Evolutionary conservation across 306 rosid genomes (phyloP), one percentile per base, ranked within the genome.

Genomic region (Boehmeria nivea): DNA sequence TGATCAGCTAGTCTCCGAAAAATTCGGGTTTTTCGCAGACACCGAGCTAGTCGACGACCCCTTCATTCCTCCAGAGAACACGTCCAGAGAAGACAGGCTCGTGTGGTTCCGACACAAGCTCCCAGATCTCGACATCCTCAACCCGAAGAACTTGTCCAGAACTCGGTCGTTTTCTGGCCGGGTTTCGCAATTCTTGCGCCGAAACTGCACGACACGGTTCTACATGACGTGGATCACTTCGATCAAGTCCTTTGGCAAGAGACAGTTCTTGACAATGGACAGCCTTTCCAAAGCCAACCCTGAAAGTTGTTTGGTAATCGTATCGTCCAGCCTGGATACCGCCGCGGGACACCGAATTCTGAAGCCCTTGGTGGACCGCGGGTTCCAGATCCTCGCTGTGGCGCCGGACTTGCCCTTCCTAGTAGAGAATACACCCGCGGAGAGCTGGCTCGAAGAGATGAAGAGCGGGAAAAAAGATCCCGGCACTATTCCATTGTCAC

Each of bases 141-240:
- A 70, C 15, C 72, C 80, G 19, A 20, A 70, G n/a, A n/a, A n/a
- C n/a, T 54, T 65, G 48, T 43, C 17, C 14, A 43, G 64, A 43
- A 39, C 78, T 1, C 20, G 49, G 22, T 56, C 38, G 1, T 76
- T 82, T 24, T 80, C 75, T 11, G 51, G 72, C 18, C 51, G 83
- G 26, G 61, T 73, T 14, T 16, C 63, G 0, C 14, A 54, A 25
- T 76, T 82, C 59, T 56, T 72, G 36, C 54, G 67, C 64, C 21
- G 8, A 7, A 59, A 60, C 28, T 80, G 85, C 22, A 78, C 66
- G 45, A 24, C 60, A 34, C 72, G 44, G 12, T 54, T 79, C 75
- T 76, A 64, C 70, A 73, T 83, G 77, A 68, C 78, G 6, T 76
- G 83, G 86, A 33, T 79, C 44, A 58, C 70, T 6, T 78, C 75